Evolutionary conservation across 208 protist species (phyloP), one percentile per base, ranked within the genome.

Genomic region (Wallacemonas rigidus): DNA sequence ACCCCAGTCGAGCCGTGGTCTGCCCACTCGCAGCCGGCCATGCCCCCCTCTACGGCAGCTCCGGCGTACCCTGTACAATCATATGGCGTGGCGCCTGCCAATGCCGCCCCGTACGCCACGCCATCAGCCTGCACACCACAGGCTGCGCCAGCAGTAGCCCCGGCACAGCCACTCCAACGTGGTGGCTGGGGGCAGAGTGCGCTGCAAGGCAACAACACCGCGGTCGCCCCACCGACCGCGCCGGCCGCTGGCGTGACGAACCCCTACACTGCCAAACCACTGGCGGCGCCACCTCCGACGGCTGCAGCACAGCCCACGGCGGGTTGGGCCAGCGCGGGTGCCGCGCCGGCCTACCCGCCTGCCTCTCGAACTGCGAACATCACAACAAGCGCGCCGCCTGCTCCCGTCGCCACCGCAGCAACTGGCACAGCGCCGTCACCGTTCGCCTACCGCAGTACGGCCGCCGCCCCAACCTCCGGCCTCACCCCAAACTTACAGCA

Each of bases 301-400:
- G 7, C 56, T 4, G 56, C 56, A 6, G 56, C 56, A 4, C 48
- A 53, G 48, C 14, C 51, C 15, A 12, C 51, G 14, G n/a, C n/a
- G 51, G n/a, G 15, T 5, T 62, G 56, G 56, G 56, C 14, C 56
- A 38, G 26, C 0, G 38, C 35, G 56, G 5, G 6, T 26, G 38
- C 56, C 26, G 43, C 35, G 26, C 56, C 56, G 26, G 56, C 56
- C 8, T 62, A 62, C 56, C 56, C 56, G 56, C 56, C 56, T 15
- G 56, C 35, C 56, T 6, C 56, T 15, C 9, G 11, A 9, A 9
- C 48, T 15, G 15, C 48, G 11, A 15, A 9, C 48, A 9, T n/a
- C 11, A 15, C 48, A 53, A 9, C 48, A 15, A 53, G 48, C 48
- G 48, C 48, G 48, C 26, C 48, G 48, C 48, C 48, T 15, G 15